phyloP scores from a whole-genome alignment of 2,329 filamentous ascomycete genomes.

The Daldinia sp. region DNA sequence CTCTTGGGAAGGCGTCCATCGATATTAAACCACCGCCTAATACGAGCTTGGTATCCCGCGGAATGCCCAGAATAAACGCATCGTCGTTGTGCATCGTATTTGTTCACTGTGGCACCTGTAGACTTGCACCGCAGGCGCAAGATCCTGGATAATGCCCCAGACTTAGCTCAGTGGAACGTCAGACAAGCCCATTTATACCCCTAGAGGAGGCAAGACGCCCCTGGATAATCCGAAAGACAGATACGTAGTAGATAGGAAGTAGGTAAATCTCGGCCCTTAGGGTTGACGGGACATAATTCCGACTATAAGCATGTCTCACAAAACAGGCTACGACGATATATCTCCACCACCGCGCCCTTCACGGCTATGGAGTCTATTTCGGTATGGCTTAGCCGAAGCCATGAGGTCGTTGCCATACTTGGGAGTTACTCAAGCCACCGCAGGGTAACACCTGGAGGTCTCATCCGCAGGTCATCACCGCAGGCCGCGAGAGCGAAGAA shows the following conservation, averaged over 20 bases:
- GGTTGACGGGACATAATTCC: conserved; percentile 11
- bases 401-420: conserved; percentile 23
- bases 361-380: conserved; percentile 12
- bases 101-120: conserved; percentile 1
- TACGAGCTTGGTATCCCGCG: neutral
- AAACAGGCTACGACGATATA: neutral
- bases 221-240: neutral
- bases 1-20: neutral
- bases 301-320: neutral
- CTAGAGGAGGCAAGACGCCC: neutral
- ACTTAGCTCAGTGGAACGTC: conserved; percentile 26
- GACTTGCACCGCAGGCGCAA: conserved; percentile 14
- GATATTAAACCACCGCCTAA: neutral
- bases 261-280: conserved; percentile 1
- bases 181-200: conserved; percentile 2
- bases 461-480: conserved; percentile 14
- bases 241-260: neutral
- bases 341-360: neutral
- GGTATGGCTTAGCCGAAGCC: conserved; percentile 14
- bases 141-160: conserved; percentile 7
- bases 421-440: conserved; percentile 31
- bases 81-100: neutral
- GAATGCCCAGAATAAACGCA: neutral
- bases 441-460: conserved; percentile 23
- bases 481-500: conserved; percentile 18